Evolutionary conservation across 148 eudicot species (phyloP), one percentile per base, ranked within the genome.

Genomic region (Silene conica): DNA sequence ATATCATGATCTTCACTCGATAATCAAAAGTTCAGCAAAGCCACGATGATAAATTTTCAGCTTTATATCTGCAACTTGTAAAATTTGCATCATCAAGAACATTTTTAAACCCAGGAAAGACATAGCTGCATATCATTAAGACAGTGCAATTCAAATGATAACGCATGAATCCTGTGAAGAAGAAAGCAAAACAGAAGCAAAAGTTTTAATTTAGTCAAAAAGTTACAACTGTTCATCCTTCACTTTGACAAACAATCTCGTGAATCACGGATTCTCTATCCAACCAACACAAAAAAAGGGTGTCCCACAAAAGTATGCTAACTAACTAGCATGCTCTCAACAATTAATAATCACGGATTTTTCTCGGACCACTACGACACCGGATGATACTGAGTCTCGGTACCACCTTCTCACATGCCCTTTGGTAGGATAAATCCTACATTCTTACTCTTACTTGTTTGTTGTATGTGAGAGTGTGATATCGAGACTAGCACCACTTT

Each of bases 101-200:
- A n/a, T 34, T 66, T 41, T 66, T 6, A 16, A 4, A 18, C 8
- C 8, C 41, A 63, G 67, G 43, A 31, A 31, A 31, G 28, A 61
- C 67, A 63, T 11, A 63, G 20, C 3, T 2, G 41, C 26, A 26
- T 4, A 26, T 38, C 22, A 65, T 18, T 31, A 18, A 3, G 7
- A 22, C 11, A 8, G 65, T 34, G 34, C 41, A 64, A 11, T 71
- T 71, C 31, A 74, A 64, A 67, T 71, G 55, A 38, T 11, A 56
- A 70, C 89, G 76, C 81, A 82, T 71, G 86, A 84, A 84, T 62
- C 81, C 72, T 76, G 77, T 75, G 79, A 72, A 14, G 14, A 31
- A 15, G 13, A 81, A 65, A 79, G 9, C 50, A 78, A 72, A 58
- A 41, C 68, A 26, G 6, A 75, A 70, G 75, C 79, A 2, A 62